Evolutionary conservation across 805 yeast species (phyloP).

Genomic region (Yamadazyma scolyti): DNA sequence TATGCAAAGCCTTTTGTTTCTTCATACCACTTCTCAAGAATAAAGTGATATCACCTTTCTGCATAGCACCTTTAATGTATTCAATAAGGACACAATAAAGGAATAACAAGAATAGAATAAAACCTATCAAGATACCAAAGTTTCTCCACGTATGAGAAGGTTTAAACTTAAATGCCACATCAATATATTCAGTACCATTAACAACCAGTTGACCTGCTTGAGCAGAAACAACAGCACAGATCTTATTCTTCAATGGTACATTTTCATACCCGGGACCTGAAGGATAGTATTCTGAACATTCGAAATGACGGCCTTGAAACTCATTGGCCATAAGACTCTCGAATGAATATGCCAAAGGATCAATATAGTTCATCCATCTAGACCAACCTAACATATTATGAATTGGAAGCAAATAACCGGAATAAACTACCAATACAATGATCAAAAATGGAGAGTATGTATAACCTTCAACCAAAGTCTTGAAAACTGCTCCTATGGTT

Average conservation of each 20-base stretch:
- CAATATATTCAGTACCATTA: slow-evolving; percentile 57
- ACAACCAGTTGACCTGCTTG: slow-evolving; percentile 50
- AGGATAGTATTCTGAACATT: slow-evolving; percentile 58
- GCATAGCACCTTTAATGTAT: slow-evolving; percentile 23
- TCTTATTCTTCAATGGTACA: slow-evolving; percentile 33
- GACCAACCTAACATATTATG: slow-evolving; percentile 62
- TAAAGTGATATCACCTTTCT: slow-evolving; percentile 25
- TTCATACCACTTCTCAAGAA: slow-evolving; percentile 28
- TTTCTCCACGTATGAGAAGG: slow-evolving; percentile 75
- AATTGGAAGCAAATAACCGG: slow-evolving; percentile 44
- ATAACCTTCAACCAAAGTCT: slow-evolving; percentile 42
- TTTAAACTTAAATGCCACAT: slow-evolving; percentile 45
- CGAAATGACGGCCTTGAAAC: slow-evolving; percentile 25
- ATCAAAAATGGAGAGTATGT: slow-evolving; percentile 17
- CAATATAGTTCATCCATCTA: slow-evolving; percentile 44
- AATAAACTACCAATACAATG: slow-evolving; percentile 51
- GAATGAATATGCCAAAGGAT: slow-evolving; percentile 40
- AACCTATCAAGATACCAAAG: slow-evolving; percentile 61
- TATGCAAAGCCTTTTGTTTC: slow-evolving; percentile 24
- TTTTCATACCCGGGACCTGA: slow-evolving; percentile 49
- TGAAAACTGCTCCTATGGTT: slow-evolving; percentile 38
- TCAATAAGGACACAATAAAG: slow-evolving; percentile 13
- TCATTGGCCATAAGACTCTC: slow-evolving; percentile 67
- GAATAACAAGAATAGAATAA: slow-evolving; percentile 37
- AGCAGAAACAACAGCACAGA: slow-evolving; percentile 63